Percentiles rank a stretch among this genome's conserved stretches.
These are phyloP conservation scores for Jaminaea rosea DNA, from an alignment of 1,284 basidiomycete genomes.

Conservation along the genomic window DNA sequence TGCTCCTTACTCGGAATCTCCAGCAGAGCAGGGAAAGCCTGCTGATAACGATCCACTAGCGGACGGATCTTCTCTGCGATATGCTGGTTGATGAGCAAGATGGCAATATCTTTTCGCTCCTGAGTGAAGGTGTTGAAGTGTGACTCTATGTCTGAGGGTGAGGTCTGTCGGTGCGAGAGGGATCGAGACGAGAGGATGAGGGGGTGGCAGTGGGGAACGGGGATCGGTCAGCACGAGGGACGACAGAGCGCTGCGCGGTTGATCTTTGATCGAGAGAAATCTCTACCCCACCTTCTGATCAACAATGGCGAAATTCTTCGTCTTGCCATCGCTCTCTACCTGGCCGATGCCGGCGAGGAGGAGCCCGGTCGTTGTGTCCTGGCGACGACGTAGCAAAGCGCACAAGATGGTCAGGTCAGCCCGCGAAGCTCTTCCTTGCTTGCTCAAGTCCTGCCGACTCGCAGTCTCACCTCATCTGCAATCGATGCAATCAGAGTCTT, in stretches of 20 bases:
- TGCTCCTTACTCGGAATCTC: conserved; percentile 87
- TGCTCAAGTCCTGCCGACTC: not conserved
- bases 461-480: conserved; percentile 29
- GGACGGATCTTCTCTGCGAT: conserved; percentile 81
- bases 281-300: conserved; percentile 36
- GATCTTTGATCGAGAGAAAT: not conserved
- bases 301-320: conserved; percentile 45
- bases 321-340: conserved; percentile 29
- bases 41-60: conserved; percentile 85
- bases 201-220: not conserved
- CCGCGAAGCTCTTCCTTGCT: not conserved
- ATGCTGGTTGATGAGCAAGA: conserved; percentile 46
- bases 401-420: no score
- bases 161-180: no score
- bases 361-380: conserved; percentile 45
- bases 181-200: not conserved
- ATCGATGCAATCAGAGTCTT: conserved; percentile 34
- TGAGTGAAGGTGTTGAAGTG: conserved; percentile 33
- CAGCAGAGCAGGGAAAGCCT: conserved; percentile 89
- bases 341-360: conserved; percentile 44
- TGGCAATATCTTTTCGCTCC: conserved; percentile 43
- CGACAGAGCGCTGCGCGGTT: not conserved
- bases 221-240: not conserved
- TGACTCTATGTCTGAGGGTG: conserved; percentile 39
- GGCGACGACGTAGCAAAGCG: no score